phyloP scores from a whole-genome alignment of 108 stramenopile genomes.

The Nitzschia palea region DNA sequence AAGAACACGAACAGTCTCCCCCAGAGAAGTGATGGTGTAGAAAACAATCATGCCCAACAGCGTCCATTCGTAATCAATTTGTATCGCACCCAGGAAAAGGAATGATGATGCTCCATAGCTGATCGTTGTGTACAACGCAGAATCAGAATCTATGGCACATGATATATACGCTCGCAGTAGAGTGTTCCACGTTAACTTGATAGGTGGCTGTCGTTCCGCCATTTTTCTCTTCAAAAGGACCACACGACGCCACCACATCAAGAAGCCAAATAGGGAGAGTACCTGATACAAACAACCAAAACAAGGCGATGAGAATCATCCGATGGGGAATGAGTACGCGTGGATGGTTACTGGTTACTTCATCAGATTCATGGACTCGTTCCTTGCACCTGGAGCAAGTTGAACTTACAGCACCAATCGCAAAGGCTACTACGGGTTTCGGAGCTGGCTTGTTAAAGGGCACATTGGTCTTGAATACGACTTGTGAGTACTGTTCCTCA shows the following conservation, averaged over 20 bases:
- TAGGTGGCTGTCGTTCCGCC: slow-evolving; percentile 5
- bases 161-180: slow-evolving; percentile 17
- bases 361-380: no score
- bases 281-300: no score
- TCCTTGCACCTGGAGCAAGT: no score
- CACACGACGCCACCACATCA: slow-evolving; percentile 11
- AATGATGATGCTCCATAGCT: slow-evolving; percentile 15
- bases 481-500: background rate
- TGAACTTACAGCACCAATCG: slow-evolving; percentile 31
- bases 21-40: slow-evolving; percentile 3
- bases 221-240: background rate
- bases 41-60: slow-evolving; percentile 22
- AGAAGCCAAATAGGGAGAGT: background rate
- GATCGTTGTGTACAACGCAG: slow-evolving; percentile 15
- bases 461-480: slow-evolving; percentile 16
- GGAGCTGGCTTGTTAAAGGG: slow-evolving; percentile 25
- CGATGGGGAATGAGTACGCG: background rate
- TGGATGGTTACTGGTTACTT: no score
- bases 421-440: slow-evolving; percentile 10
- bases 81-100: slow-evolving; percentile 31
- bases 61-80: slow-evolving; percentile 21
- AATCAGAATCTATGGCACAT: slow-evolving; percentile 23
- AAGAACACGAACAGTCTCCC: slow-evolving; percentile 22
- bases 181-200: background rate
- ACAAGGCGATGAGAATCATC: background rate